Percentiles rank a stretch among this genome's conserved stretches.
Conservation (phyloP, 176 grass and related monocot species). For the Juncus effusus region DNA sequence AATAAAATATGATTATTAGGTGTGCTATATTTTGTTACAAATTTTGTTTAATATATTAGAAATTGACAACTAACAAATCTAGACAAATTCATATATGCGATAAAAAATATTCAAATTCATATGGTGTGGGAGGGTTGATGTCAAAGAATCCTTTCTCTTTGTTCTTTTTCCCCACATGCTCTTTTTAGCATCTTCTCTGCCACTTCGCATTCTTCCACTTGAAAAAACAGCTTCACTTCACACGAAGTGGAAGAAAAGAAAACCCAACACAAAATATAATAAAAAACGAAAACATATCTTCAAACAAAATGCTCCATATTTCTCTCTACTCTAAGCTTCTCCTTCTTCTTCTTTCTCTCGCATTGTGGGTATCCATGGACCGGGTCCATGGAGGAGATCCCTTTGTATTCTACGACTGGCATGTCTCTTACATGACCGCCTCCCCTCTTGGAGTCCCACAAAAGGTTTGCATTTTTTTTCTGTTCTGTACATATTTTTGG, state of each 20-base stretch:
- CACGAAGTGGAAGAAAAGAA: not conserved
- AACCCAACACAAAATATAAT: conserved; percentile 3
- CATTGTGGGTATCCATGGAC: conserved; percentile 2
- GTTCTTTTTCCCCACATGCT: conserved; percentile 31
- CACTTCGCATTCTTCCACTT: conserved; percentile 21
- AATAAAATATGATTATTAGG: too few species aligned
- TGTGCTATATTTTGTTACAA: too few species aligned
- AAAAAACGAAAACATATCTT: not conserved
- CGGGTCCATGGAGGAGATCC: conserved; percentile 54
- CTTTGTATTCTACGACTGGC: conserved; percentile 88
- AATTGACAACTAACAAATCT: too few species aligned
- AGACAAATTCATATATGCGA: too few species aligned
- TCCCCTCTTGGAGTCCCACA: conserved; percentile 70
- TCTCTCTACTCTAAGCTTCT: conserved; percentile 17
- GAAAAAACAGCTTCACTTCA: not conserved
- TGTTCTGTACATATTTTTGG: not conserved
- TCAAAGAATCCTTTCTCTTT: conserved; percentile 17
- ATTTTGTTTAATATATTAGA: too few species aligned
- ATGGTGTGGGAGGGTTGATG: not conserved
- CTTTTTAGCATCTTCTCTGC: conserved; percentile 13
- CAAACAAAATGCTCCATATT: not conserved
- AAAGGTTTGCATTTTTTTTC: conserved; percentile 32
- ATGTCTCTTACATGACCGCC: conserved; percentile 63
- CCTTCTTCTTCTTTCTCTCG: conserved; percentile 14
- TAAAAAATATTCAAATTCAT: too few species aligned